Conservation (phyloP, 768 basidiomycete species). For the Leccinum truebloodii region DNA sequence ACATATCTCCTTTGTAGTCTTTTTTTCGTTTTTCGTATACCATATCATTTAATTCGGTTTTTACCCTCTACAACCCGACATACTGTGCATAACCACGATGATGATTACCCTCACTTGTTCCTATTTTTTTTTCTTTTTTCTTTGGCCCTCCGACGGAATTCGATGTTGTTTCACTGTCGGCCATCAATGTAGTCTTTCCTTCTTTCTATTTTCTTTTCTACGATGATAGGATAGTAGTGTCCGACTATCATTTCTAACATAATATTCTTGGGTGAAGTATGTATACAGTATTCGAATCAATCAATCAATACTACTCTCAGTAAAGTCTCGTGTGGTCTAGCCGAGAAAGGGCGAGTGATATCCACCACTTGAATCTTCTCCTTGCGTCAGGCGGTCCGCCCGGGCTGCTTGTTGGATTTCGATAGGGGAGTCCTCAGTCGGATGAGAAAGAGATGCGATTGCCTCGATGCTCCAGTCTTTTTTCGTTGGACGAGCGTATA, state of each 20-base stretch:
- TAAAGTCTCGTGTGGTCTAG: not conserved
- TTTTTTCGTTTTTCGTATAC: conserved; percentile 19
- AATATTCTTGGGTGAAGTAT: conserved; percentile 16
- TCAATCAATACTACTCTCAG: not conserved
- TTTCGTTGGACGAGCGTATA: too few relatives aligned
- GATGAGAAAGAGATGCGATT: not conserved
- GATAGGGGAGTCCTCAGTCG: not conserved
- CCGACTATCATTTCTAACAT: conserved; percentile 12
- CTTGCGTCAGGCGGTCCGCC: not conserved
- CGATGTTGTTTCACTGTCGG: not conserved
- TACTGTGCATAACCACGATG: conserved; percentile 26
- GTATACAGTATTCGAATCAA: conserved; percentile 4
- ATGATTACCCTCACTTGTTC: conserved; percentile 5
- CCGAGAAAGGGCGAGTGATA: not conserved
- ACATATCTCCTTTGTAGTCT: conserved; percentile 14
- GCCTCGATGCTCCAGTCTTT: not conserved
- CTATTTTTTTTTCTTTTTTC: not conserved
- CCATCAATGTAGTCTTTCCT: not conserved
- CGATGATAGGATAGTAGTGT: conserved; percentile 15
- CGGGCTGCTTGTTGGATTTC: not conserved
- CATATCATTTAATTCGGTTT: conserved; percentile 25
- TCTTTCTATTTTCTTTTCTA: not conserved
- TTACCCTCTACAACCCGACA: conserved; percentile 3
- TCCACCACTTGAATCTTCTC: not conserved
- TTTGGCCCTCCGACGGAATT: not conserved